Evolutionary conservation across 2,329 filamentous ascomycete genomes (phyloP), one percentile per base, ranked within the genome.

Genomic region (Fusarium floridanum): DNA sequence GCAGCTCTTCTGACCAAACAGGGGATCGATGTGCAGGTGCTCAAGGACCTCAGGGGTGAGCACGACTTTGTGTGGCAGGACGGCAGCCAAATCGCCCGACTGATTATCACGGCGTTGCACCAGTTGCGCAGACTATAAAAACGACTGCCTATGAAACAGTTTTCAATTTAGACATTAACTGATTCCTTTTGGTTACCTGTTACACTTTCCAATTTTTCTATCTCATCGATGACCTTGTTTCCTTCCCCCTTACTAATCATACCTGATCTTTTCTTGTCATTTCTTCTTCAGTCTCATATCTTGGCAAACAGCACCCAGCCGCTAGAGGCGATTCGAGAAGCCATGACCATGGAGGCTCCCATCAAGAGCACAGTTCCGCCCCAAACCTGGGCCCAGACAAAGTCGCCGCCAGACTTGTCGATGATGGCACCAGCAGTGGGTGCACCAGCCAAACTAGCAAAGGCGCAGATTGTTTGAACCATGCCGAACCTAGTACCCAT

Each of bases 51-150:
- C 61, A 81, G 80, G 10, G 92, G 90, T 6, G 85, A 84, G 41
- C 93, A 95, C 81, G 89, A 94, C 81, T 87, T 88, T 73, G 84
- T 92, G 4, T 93, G 91, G 90, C 79, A 88, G 78, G 86, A 89
- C 67, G 92, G 92, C 17, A 79, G 80, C 37, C 88, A 91, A 74
- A 80, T 93, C 59, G 90, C 88, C 32, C 82, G 82, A 61, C 81
- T 89, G 20, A 79, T 89, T 48, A 76, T 76, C n/a, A 75, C 81
- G 61, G 78, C 81, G n/a, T 61, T 81, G 43, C 41, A 68, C 22
- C 72, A 73, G 39, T 66, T 78, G 57, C 56, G 64, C 43, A 69
- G 66, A 22, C 17, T 45, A 37, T 67, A 39, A 68, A 27, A 60
- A 29, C 17, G 27, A 36, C 9, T 59, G n/a, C 27, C 41, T 55